Evolutionary conservation across 495 filamentous ascomycete genomes (phyloP).

Genomic region (Tricharina praecox): DNA sequence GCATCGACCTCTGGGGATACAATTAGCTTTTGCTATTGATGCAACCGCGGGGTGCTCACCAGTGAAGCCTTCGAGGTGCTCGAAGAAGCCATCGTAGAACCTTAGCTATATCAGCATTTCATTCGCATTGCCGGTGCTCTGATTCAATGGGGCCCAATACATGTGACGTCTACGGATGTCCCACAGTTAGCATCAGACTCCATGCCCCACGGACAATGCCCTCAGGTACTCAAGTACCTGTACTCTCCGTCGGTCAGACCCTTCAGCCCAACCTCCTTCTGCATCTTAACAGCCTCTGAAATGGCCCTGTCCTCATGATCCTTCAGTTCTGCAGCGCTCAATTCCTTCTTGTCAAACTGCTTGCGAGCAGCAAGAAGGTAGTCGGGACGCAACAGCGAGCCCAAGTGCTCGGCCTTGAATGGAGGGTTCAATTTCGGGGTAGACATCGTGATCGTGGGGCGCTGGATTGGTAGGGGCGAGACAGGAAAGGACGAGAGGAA

Average conservation of each 20-base stretch:
- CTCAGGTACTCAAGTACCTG: conserved; percentile 30
- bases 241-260: conserved; percentile 64
- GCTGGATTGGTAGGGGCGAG: not conserved
- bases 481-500: not conserved
- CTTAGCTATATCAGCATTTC: conserved; percentile 5
- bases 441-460: not conserved
- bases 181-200: not conserved
- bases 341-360: conserved; percentile 33
- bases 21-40: too few relatives aligned
- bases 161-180: conserved; percentile 4
- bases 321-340: conserved; percentile 30
- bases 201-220: too few relatives aligned
- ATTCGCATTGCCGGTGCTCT: too few relatives aligned
- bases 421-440: conserved; percentile 33
- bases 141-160: too few relatives aligned
- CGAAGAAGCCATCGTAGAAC: conserved; percentile 63
- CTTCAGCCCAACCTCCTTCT: conserved; percentile 49
- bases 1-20: conserved; percentile 38
- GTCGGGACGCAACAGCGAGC: conserved; percentile 60
- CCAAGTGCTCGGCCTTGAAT: conserved; percentile 71
- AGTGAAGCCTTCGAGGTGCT: conserved; percentile 49
- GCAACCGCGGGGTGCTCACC: too few relatives aligned
- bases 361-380: conserved; percentile 48
- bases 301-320: conserved; percentile 37
- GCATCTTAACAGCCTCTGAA: conserved; percentile 43